Evolutionary conservation across 2,329 filamentous ascomycete species (phyloP), one percentile per base, ranked within the genome.

Genomic region (Ascochyta koolunga): DNA sequence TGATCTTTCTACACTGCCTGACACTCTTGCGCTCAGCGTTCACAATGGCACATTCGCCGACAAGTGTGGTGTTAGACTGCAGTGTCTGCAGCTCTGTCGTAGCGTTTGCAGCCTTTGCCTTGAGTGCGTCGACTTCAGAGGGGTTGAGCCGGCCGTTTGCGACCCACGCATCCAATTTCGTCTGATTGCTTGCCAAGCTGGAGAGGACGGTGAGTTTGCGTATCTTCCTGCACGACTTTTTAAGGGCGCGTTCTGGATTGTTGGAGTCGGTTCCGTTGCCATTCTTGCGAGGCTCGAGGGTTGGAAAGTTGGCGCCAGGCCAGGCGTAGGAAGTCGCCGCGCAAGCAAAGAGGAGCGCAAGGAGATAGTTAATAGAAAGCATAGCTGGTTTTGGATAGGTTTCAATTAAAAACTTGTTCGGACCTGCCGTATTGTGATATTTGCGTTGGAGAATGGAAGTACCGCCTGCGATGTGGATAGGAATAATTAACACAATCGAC

Each of bases 61-160:
- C 64, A 5, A 72, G 60, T 1, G 69, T 72, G 3, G 60, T 51
- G 48, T 72, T 72, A 11, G 62, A 40, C 35, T 62, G 49, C 44
- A 72, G 48, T 1, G 55, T 57, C 37, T 62, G 47, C 15, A 72
- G 62, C 40, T 62, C 56, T 8, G 61, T 39, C 1, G 60, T 66
- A 3, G 64, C 64, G 8, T 66, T 59, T 9, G 65, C 57, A 7
- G 68, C 69, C 43, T 68, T 66, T 13, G 56, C 50, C 39, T 71
- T 70, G 56, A 72, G 42, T 2, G 54, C 58, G 7, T 60, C 59
- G 24, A 69, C 60, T 50, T 70, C 50, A 24, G 56, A 49, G 2
- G 46, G 42, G 42, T 59, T 58, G 32, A 72, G 39, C 33, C 65
- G 68, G 43, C 64, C 61, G n/a, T 65, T 59, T 9, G 67, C 51